Percentiles rank a stretch among this genome's conserved stretches.
These are phyloP conservation scores for Daldinia caldariorum DNA, from an alignment of 495 filamentous ascomycete genomes.

Conservation along the genomic window DNA sequence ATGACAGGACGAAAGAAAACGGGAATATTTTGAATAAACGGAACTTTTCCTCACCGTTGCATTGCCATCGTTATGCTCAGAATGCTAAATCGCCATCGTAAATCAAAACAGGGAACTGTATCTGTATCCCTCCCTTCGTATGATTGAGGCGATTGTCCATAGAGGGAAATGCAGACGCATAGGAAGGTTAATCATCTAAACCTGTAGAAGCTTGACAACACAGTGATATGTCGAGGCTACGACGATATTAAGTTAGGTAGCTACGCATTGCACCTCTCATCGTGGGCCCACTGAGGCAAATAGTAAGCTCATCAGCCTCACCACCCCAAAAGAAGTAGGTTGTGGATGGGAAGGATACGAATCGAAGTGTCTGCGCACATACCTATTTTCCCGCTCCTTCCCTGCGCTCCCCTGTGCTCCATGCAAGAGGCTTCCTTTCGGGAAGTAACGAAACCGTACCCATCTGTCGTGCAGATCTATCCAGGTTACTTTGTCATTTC, in stretches of 20 bases:
- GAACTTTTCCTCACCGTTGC: neutral
- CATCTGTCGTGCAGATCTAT: constrained; percentile 19
- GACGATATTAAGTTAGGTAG: neutral
- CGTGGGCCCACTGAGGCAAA: constrained; percentile 16
- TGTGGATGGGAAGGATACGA: neutral
- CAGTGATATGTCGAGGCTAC: neutral
- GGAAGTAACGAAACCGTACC: constrained; percentile 29
- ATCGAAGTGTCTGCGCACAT: constrained; percentile 2
- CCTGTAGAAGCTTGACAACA: neutral
- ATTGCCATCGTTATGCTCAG: neutral
- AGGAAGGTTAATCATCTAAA: neutral
- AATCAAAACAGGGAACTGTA: neutral
- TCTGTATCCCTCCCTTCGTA: neutral
- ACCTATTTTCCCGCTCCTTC: neutral
- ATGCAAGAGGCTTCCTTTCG: constrained; percentile 2
- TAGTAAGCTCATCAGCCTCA: constrained; percentile 18
- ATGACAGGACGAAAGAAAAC: neutral
- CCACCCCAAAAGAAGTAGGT: neutral
- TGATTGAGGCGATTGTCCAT: neutral
- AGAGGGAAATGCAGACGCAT: neutral
- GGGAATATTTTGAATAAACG: neutral
- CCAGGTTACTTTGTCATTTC: neutral
- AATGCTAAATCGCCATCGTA: no score
- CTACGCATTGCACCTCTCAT: constrained; percentile 20
- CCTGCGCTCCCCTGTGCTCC: neutral